These are phyloP conservation scores for Colletotrichum shisoi DNA, from an alignment of 2,329 filamentous ascomycete species.

Conservation along the genomic window DNA sequence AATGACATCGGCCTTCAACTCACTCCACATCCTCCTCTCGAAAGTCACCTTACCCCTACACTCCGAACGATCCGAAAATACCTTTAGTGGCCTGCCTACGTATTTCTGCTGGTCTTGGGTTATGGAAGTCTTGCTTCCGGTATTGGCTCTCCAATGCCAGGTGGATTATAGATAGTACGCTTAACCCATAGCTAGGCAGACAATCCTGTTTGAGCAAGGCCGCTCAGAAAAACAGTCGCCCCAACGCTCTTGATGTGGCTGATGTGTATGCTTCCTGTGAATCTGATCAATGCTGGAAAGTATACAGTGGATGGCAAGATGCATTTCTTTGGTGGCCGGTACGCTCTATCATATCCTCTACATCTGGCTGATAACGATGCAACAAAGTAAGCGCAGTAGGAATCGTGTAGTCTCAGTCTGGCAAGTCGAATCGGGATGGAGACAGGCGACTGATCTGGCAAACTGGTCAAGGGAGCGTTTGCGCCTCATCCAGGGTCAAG, in stretches of 20 bases:
- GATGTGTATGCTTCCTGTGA: background rate
- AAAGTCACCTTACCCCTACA: constrained; percentile 15
- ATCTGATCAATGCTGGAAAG: background rate
- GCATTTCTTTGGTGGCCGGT: background rate
- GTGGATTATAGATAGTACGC: constrained; percentile 33
- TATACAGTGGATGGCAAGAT: background rate
- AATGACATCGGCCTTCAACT: constrained; percentile 35
- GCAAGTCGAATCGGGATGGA: background rate
- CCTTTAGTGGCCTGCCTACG: constrained; percentile 26
- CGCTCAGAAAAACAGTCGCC: constrained; percentile 15
- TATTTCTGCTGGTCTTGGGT: constrained; percentile 26
- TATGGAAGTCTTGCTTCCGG: constrained; percentile 30
- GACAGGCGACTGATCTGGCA: background rate
- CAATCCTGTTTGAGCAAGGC: constrained; percentile 30
- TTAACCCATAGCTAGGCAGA: constrained; percentile 29
- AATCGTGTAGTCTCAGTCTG: background rate
- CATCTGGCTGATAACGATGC: no score
- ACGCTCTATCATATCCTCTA: background rate
- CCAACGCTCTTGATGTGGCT: background rate
- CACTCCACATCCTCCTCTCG: constrained; percentile 18
- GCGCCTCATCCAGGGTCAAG: constrained; percentile 24
- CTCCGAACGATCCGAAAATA: constrained; percentile 31
- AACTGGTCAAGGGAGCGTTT: background rate
- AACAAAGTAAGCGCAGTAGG: background rate
- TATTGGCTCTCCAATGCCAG: constrained; percentile 26